Evolutionary conservation across 805 yeast species (phyloP), one percentile per base, ranked within the genome.

Genomic region (Kodamaea neixiangensis): DNA sequence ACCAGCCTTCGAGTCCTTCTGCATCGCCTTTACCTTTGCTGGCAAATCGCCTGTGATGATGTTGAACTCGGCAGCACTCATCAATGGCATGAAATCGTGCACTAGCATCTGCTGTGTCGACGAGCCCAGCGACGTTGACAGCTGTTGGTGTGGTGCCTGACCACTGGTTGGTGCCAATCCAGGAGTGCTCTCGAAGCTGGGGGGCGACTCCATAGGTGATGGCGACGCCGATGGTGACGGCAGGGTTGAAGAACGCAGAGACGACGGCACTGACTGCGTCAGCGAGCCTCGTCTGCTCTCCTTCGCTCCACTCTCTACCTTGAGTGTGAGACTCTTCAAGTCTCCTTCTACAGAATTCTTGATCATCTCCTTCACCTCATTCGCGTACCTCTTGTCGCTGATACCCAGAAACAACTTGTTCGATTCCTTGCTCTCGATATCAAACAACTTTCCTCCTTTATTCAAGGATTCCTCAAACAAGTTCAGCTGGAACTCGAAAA

Each of bases 41-140:
- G 71, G 72, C 5, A 69, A 54, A 47, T 72, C 76, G 7, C 77
- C 76, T 1, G 78, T 72, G 19, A 74, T 67, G 10, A 71, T 51
- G 35, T 67, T 61, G 55, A 74, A 73, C 58, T 74, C 79, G 19
- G 58, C 70, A 2, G 64, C 54, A 2, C 73, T 62, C 4, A 71
- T 59, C 29, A 74, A 57, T 2, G 78, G 76, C 76, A 73, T 73
- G 58, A 69, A 72, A 58, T 74, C 79, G 46, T 69, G 68, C 17
- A 74, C 70, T 4, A 57, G 41, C 19, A 41, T 35, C 41, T 37
- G 41, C 20, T 37, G 41, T 11, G 41, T 17, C 21, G 41, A 17
- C 13, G 41, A 17, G 3, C 31, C 15, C n/a, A 34, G 45, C 19
- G 37, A n/a, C 4, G 29, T 18, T 6, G 41, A 37, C 2, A 14